Conservation (phyloP, 371 early-diverging fungal genomes). For the Fennellomyces sp. region DNA sequence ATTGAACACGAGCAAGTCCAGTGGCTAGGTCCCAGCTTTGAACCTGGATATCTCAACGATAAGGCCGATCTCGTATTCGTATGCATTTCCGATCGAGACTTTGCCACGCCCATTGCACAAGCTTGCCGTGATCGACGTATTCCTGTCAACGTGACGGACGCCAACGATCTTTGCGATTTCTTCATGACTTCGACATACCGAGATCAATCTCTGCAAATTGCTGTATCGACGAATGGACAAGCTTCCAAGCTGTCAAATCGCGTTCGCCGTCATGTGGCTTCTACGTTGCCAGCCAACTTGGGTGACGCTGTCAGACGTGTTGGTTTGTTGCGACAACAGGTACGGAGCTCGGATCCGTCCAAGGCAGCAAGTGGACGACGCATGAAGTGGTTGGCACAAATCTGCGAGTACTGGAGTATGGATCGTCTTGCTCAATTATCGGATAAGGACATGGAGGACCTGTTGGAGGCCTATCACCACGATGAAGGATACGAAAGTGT, state of each 20-base stretch:
- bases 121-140: conserved; percentile 54
- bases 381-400: conserved; percentile 75
- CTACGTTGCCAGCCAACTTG: conserved; percentile 57
- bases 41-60: background rate
- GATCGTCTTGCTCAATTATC: conserved; percentile 60
- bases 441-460: conserved; percentile 60
- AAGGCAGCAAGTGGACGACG: conserved; percentile 55
- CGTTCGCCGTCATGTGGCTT: conserved; percentile 62
- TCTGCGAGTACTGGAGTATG: conserved; percentile 78
- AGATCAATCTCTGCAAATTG: conserved; percentile 75
- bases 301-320: conserved; percentile 70
- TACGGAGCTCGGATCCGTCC: conserved; percentile 59
- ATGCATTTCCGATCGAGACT: conserved; percentile 16
- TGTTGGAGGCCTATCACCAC: conserved; percentile 68
- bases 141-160: conserved; percentile 82
- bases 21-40: conserved; percentile 30
- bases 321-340: conserved; percentile 58
- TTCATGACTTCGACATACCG: conserved; percentile 80
- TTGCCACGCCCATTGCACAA: conserved; percentile 53
- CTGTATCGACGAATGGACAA: conserved; percentile 81
- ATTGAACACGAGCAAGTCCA: conserved; percentile 49
- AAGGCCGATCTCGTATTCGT: conserved; percentile 36
- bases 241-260: conserved; percentile 77
- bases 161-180: conserved; percentile 77
- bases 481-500: conserved; percentile 61